These are phyloP conservation scores for Meyerozyma guilliermondii DNA, from an alignment of 1,139 yeast genomes.

Conservation along the genomic window DNA sequence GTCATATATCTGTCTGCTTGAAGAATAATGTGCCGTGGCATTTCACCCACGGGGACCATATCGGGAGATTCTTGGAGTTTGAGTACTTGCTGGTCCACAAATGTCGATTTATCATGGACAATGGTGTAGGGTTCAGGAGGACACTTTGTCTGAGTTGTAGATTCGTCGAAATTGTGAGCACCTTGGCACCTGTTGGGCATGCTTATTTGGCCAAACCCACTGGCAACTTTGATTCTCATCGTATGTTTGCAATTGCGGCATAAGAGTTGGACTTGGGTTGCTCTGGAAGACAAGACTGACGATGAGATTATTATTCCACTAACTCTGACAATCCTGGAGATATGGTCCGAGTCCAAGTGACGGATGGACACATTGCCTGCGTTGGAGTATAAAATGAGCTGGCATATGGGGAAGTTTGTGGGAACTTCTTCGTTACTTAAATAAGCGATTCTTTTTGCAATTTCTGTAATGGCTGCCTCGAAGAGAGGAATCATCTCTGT, in stretches of 20 bases:
- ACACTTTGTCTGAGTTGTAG: slow-evolving; percentile 58
- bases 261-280: slow-evolving; percentile 77
- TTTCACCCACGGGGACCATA: slow-evolving; percentile 97
- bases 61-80: slow-evolving; percentile 96
- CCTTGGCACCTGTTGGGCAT: slow-evolving; percentile 77
- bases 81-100: slow-evolving; percentile 90
- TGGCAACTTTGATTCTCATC: slow-evolving; percentile 55
- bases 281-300: slow-evolving; percentile 83
- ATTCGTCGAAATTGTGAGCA: slow-evolving; percentile 43
- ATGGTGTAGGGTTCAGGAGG: slow-evolving; percentile 91
- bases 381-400: slow-evolving; percentile 69
- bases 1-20: slow-evolving; percentile 89
- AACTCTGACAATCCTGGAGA: slow-evolving; percentile 82
- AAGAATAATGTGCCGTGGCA: slow-evolving; percentile 90
- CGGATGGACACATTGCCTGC: slow-evolving; percentile 64
- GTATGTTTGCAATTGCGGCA: slow-evolving; percentile 89
- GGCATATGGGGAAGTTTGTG: slow-evolving; percentile 70
- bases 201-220: slow-evolving; percentile 76
- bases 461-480: slow-evolving; percentile 85
- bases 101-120: slow-evolving; percentile 87
- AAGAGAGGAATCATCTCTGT: slow-evolving; percentile 84
- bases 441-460: slow-evolving; percentile 76
- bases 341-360: slow-evolving; percentile 79
- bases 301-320: slow-evolving; percentile 94
- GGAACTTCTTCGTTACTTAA: slow-evolving; percentile 54